Percentiles rank a stretch among this genome's conserved stretches.
These are phyloP conservation scores for Lineolata rhizophorae DNA, from an alignment of 495 filamentous ascomycete genomes.

Conservation along the genomic window DNA sequence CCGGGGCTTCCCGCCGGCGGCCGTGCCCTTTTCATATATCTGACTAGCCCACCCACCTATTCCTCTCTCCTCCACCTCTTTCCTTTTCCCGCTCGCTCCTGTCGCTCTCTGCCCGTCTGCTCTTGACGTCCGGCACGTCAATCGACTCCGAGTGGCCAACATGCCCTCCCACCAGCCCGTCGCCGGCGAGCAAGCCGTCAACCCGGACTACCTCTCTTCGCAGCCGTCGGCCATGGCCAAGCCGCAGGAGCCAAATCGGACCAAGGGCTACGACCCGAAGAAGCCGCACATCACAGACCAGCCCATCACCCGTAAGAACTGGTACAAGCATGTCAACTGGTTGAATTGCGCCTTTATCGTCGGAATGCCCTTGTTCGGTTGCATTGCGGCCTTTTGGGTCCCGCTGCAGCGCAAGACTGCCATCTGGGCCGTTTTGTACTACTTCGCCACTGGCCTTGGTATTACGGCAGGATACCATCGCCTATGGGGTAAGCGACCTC, in stretches of 20 bases:
- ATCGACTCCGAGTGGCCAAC: too few species aligned
- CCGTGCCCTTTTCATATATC: too few species aligned
- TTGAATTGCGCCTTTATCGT: conserved; percentile 75
- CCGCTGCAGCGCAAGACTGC: conserved; percentile 56
- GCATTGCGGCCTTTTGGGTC: conserved; percentile 61
- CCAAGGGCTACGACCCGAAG: conserved; percentile 19
- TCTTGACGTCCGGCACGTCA: too few species aligned
- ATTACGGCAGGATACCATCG: conserved; percentile 15
- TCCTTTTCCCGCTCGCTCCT: too few species aligned
- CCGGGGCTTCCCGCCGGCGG: too few species aligned
- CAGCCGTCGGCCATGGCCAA: conserved; percentile 15
- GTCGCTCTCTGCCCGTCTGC: too few species aligned
- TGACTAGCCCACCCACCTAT: too few species aligned
- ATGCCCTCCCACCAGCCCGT: conserved; percentile 18
- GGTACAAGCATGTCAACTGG: conserved; percentile 38
- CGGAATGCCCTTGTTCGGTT: conserved; percentile 56
- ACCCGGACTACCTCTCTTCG: conserved; percentile 13
- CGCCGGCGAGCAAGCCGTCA: conserved; percentile 16
- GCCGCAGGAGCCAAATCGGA: conserved; percentile 17
- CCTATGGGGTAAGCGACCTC: too few species aligned
- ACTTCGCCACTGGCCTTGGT: conserved; percentile 45
- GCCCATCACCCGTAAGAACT: conserved; percentile 67
- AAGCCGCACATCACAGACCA: conserved; percentile 26
- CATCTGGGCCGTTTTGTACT: conserved; percentile 66
- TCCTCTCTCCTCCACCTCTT: too few species aligned